Evolutionary conservation across 1,139 yeast genomes (phyloP).

Genomic region (Geotrichum histeridarum): DNA sequence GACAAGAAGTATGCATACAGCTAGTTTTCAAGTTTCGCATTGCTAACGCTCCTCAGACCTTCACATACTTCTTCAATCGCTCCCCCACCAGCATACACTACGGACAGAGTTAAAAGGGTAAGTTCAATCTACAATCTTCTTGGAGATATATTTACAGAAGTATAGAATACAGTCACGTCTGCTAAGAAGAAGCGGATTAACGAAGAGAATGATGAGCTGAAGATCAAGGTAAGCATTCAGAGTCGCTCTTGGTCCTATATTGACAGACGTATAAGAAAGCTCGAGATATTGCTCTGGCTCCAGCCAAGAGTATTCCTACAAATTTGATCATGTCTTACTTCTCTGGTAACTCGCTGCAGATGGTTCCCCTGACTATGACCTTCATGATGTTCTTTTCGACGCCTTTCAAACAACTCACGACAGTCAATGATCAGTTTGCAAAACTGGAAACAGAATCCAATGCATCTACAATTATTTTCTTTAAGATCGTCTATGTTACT

Average conservation of each 20-base stretch:
- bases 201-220: slow-evolving; percentile 30
- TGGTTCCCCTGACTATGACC: slow-evolving; percentile 89
- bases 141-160: slow-evolving; percentile 7
- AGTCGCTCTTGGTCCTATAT: slow-evolving; percentile 23
- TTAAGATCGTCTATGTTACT: slow-evolving; percentile 48
- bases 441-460: slow-evolving; percentile 33
- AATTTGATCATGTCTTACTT: slow-evolving; percentile 85
- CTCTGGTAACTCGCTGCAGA: slow-evolving; percentile 86
- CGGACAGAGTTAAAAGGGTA: slow-evolving; percentile 18
- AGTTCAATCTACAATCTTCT: slow-evolving; percentile 3
- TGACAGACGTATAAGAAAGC: slow-evolving; percentile 47
- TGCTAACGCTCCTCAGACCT: slow-evolving; percentile 4
- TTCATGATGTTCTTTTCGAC: slow-evolving; percentile 67
- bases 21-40: neutral
- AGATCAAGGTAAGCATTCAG: slow-evolving; percentile 25
- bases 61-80: slow-evolving; percentile 16
- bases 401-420: slow-evolving; percentile 68
- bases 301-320: slow-evolving; percentile 85
- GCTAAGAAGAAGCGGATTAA: slow-evolving; percentile 14
- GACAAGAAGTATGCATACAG: slow-evolving; percentile 26
- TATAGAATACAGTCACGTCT: slow-evolving; percentile 11
- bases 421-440: slow-evolving; percentile 45
- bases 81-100: slow-evolving; percentile 23
- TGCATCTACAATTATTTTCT: slow-evolving; percentile 42
- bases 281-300: slow-evolving; percentile 81